Evolutionary conservation across 1,139 yeast genomes (phyloP).

Genomic region (Suhomyces bribrorum): DNA sequence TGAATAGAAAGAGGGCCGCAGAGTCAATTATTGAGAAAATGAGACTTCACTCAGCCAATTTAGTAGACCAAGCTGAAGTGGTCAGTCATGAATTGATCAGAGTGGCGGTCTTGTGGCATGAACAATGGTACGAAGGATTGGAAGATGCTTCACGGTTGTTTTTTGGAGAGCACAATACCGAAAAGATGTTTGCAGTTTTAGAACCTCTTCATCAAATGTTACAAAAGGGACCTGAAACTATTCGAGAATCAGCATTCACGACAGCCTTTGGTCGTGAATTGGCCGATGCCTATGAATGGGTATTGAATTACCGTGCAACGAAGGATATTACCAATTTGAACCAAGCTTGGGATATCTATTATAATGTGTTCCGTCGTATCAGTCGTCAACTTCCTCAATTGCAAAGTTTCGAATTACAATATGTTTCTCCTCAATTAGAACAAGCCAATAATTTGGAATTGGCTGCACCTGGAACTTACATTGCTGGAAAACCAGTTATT

Average conservation of each 20-base stretch:
- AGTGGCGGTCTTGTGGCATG: slow-evolving; percentile 97
- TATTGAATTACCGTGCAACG: slow-evolving; percentile 77
- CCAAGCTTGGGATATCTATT: slow-evolving; percentile 97
- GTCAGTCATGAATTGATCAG: slow-evolving; percentile 93
- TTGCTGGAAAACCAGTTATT: slow-evolving; percentile 78
- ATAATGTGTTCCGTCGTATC: slow-evolving; percentile 88
- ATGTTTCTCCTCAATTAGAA: slow-evolving; percentile 86
- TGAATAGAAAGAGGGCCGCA: slow-evolving; percentile 89
- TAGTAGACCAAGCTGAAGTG: slow-evolving; percentile 90
- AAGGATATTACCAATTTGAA: slow-evolving; percentile 86
- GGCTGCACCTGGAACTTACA: slow-evolving; percentile 93
- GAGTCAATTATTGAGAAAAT: slow-evolving; percentile 86
- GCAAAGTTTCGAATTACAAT: slow-evolving; percentile 83
- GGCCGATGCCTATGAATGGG: slow-evolving; percentile 93
- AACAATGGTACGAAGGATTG: slow-evolving; percentile 95
- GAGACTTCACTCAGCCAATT: slow-evolving; percentile 79
- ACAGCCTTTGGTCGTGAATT: slow-evolving; percentile 93
- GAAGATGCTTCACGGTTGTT: slow-evolving; percentile 95
- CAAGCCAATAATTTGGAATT: slow-evolving; percentile 78
- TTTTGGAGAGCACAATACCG: slow-evolving; percentile 93
- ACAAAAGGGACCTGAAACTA: slow-evolving; percentile 86
- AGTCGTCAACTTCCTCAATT: slow-evolving; percentile 87
- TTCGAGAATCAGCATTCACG: slow-evolving; percentile 90
- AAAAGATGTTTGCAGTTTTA: slow-evolving; percentile 87
- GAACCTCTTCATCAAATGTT: slow-evolving; percentile 87